These are phyloP conservation scores for Wickerhamiella cacticola DNA, from an alignment of 805 yeast genomes.

Conservation along the genomic window DNA sequence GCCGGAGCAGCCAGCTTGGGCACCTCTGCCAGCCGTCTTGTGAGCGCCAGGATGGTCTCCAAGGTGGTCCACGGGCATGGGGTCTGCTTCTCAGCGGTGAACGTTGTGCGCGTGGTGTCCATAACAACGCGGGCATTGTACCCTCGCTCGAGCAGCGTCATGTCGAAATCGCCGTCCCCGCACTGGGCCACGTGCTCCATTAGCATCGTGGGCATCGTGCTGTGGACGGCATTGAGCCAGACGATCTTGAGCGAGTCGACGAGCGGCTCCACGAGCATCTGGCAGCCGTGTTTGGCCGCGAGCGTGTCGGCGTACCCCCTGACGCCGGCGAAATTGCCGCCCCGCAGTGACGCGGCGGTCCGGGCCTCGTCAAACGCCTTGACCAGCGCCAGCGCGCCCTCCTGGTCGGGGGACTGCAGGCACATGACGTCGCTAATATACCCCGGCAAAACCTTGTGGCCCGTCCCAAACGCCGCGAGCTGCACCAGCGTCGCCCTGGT, in stretches of 20 bases:
- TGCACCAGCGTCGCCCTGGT: neutral
- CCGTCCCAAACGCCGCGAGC: neutral
- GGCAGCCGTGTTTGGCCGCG: neutral
- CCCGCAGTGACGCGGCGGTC: neutral
- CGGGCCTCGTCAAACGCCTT: neutral
- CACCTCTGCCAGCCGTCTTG: neutral
- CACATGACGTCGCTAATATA: neutral
- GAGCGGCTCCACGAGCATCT: neutral
- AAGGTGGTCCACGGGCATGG: neutral
- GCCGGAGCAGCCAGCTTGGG: neutral
- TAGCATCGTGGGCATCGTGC: neutral
- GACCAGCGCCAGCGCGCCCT: neutral
- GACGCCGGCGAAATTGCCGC: neutral
- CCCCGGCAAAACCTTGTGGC: neutral
- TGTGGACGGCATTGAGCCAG: constrained; percentile 7
- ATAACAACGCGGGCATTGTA: neutral
- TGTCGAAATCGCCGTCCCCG: neutral
- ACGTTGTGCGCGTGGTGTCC: neutral
- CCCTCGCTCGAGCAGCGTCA: neutral
- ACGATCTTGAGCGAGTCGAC: constrained; percentile 1
- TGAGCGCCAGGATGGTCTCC: neutral
- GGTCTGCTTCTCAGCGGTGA: neutral
- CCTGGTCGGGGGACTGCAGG: neutral
- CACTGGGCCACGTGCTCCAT: constrained; percentile 2
- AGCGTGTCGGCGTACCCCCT: neutral